These are phyloP conservation scores for Murraya koenigii DNA, from an alignment of 345 rosid species.

Conservation along the genomic window DNA sequence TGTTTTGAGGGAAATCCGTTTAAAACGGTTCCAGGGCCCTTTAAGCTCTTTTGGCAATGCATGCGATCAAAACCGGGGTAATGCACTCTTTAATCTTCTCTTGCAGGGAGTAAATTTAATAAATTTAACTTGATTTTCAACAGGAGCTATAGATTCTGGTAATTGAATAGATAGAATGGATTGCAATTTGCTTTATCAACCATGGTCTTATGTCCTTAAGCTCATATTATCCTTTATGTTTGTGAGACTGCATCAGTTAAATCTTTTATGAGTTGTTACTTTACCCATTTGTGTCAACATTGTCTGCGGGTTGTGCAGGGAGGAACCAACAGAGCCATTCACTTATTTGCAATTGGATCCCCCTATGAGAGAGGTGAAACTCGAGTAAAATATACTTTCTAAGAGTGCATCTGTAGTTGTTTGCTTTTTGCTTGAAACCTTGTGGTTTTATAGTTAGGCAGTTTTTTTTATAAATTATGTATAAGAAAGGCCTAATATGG, in stretches of 20 bases:
- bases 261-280: background rate
- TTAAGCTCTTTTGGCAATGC: slow-evolving; percentile 85
- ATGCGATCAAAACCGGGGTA: slow-evolving; percentile 99
- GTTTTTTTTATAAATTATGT: background rate
- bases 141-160: background rate
- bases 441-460: background rate
- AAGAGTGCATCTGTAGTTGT: background rate
- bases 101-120: background rate
- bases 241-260: background rate
- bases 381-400: slow-evolving; percentile 38
- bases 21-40: slow-evolving; percentile 97
- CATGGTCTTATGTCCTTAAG: background rate
- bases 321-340: slow-evolving; percentile 91
- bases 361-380: slow-evolving; percentile 65
- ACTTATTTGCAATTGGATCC: slow-evolving; percentile 78
- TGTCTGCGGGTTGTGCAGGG: slow-evolving; percentile 48
- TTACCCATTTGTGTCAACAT: background rate
- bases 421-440: background rate
- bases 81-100: slow-evolving; percentile 16
- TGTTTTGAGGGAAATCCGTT: slow-evolving; percentile 97
- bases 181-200: slow-evolving; percentile 7
- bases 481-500: background rate
- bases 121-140: slow-evolving; percentile 1
- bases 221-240: background rate
- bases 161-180: slow-evolving; percentile 3